Evolutionary conservation across 257 asterid genomes (phyloP), one percentile per base, ranked within the genome.

Genomic region (Osmanthus fragrans): DNA sequence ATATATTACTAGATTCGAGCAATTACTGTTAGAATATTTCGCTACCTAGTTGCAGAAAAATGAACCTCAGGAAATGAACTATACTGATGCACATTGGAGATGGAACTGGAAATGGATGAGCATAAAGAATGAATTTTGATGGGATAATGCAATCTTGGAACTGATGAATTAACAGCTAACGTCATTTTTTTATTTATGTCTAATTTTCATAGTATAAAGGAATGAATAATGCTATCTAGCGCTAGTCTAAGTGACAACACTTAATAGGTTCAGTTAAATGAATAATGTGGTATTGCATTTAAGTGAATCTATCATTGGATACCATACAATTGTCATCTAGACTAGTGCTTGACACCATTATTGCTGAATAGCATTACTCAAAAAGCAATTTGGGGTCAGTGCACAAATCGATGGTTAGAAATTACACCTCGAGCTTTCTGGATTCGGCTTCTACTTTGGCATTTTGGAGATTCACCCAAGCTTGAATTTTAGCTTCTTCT

Each of bases 371-470:
- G 11, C 40, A 37, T 37, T 37, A 37, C 42, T 37, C 11, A 10
- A 37, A 37, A 37, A 12, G 60, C n/a, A 49, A 49, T 49, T 54
- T 54, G 27, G 64, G 64, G 37, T 65, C 40, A 58, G 34, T 37
- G 16, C 19, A 49, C 5, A 51, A 34, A 51, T 30, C 16, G 6
- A 25, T 15, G 29, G 33, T 42, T 29, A 67, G 64, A 68, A 79
- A 58, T 70, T 33, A 36, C 88, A 93, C 99, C 99, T 96, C 99
- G 58, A 96, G 97, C 79, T 93, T 96, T 90, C 96, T 88, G 19
- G 99, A 96, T 73, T 96, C 96, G 74, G 99, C 98, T 90, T 96
- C 99, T 29, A 97, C 98, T 84, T 93, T 96, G 74, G 99, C 99
- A 84, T 86, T 90, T 79, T 92, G 97, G 34, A 87, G 98, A 71